Evolutionary conservation across 2,329 filamentous ascomycete species (phyloP).

Genomic region (Penicillium sp.): DNA sequence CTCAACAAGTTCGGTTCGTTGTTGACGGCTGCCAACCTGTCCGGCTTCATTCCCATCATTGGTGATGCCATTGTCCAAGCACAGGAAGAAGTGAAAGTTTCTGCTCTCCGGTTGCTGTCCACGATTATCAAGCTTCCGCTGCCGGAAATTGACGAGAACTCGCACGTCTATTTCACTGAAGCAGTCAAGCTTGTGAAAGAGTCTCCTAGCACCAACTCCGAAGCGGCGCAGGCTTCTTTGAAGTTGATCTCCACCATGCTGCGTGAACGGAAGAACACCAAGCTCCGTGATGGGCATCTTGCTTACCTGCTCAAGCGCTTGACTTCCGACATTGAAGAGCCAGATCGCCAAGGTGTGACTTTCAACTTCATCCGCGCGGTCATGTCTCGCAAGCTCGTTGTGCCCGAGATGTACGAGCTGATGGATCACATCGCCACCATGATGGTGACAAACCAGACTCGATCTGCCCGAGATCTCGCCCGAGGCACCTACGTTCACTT

Average conservation of each 20-base stretch:
- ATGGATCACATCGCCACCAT: slow-evolving; percentile 83
- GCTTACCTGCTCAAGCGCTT: slow-evolving; percentile 78
- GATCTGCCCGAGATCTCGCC: slow-evolving; percentile 79
- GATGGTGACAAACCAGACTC: slow-evolving; percentile 95
- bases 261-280: slow-evolving; percentile 70
- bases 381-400: slow-evolving; percentile 77
- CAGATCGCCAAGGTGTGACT: slow-evolving; percentile 83
- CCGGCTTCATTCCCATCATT: slow-evolving; percentile 82
- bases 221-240: slow-evolving; percentile 79
- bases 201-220: slow-evolving; percentile 72
- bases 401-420: slow-evolving; percentile 83
- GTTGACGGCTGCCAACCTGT: slow-evolving; percentile 72
- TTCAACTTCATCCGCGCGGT: slow-evolving; percentile 92
- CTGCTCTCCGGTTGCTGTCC: slow-evolving; percentile 78
- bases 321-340: slow-evolving; percentile 85
- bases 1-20: slow-evolving; percentile 80
- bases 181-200: slow-evolving; percentile 76
- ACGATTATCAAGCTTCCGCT: slow-evolving; percentile 83
- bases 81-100: slow-evolving; percentile 89
- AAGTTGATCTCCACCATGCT: slow-evolving; percentile 84
- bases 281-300: slow-evolving; percentile 74
- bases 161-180: slow-evolving; percentile 76
- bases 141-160: slow-evolving; percentile 63
- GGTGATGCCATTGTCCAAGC: slow-evolving; percentile 79
- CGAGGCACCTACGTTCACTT: slow-evolving; percentile 92